phyloP scores from a whole-genome alignment of 306 rosid genomes.

The Sechiopsis laciniata region DNA sequence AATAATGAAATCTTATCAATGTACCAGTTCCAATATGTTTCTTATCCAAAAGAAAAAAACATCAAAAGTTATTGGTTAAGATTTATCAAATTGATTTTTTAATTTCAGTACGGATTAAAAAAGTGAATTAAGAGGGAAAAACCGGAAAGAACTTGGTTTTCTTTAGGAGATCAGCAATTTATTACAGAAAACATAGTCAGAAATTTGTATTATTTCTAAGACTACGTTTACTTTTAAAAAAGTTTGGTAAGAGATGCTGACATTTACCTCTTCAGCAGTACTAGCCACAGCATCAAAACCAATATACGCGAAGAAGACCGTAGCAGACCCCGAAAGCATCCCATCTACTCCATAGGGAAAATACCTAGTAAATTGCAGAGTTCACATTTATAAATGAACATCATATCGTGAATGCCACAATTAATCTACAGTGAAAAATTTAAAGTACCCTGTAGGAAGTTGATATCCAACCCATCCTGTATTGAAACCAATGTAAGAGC shows the following conservation, averaged over 20 bases:
- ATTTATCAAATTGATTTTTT: background rate
- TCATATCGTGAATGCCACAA: constrained; percentile 18
- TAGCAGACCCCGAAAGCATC: constrained; percentile 95
- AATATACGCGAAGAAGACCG: constrained; percentile 85
- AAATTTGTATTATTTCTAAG: background rate
- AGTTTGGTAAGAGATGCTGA: background rate
- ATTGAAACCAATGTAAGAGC: constrained; percentile 75
- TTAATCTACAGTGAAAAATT: constrained; percentile 16
- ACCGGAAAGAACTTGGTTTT: background rate
- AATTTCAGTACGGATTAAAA: background rate
- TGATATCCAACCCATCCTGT: constrained; percentile 91
- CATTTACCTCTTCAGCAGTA: constrained; percentile 87
- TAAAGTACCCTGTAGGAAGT: constrained; percentile 62
- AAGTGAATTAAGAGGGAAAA: background rate
- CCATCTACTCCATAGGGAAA: constrained; percentile 87
- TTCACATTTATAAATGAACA: constrained; percentile 20
- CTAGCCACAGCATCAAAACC: constrained; percentile 93
- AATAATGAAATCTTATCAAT: background rate
- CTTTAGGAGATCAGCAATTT: background rate
- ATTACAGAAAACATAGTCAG: background rate
- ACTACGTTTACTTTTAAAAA: background rate
- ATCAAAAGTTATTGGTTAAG: background rate
- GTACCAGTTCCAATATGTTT: background rate
- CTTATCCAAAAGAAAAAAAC: too few species aligned
- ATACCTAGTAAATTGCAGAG: constrained; percentile 42